Evolutionary conservation across 441 rosid species (phyloP).

Genomic region (Breynia disticha): DNA sequence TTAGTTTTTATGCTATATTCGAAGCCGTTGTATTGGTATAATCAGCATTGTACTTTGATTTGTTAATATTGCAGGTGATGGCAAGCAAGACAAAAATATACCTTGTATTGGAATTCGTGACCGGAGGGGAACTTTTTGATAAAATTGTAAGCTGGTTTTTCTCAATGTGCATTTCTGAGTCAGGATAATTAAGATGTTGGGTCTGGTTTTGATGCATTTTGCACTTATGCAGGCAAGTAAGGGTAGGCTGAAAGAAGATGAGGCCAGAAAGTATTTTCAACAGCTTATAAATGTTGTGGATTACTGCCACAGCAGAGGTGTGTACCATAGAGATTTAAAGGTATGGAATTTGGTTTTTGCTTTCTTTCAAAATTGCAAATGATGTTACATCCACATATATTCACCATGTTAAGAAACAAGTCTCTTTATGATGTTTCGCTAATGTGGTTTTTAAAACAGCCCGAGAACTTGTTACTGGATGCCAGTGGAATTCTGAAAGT

Average conservation of each 20-base stretch:
- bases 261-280: conserved; percentile 88
- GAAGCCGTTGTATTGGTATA: not conserved
- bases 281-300: conserved; percentile 96
- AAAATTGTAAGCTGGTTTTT: conserved; percentile 57
- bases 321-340: conserved; percentile 90
- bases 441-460: conserved; percentile 40
- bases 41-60: not conserved
- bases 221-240: conserved; percentile 55
- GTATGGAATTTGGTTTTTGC: conserved; percentile 19
- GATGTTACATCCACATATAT: not conserved
- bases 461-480: conserved; percentile 90
- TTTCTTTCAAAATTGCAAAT: not conserved
- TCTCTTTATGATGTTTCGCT: conserved; percentile 6
- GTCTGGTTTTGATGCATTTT: conserved; percentile 7
- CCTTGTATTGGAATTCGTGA: conserved; percentile 83
- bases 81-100: conserved; percentile 96
- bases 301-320: conserved; percentile 94
- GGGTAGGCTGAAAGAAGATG: conserved; percentile 92
- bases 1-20: not conserved
- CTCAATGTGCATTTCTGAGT: not conserved
- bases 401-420: conserved; percentile 1
- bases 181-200: conserved; percentile 2
- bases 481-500: conserved; percentile 75
- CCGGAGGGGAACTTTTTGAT: conserved; percentile 98
- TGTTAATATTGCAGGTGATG: conserved; percentile 61